These are phyloP conservation scores for Pyrenopolyporus hunteri DNA, from an alignment of 495 filamentous ascomycete genomes.

Conservation along the genomic window DNA sequence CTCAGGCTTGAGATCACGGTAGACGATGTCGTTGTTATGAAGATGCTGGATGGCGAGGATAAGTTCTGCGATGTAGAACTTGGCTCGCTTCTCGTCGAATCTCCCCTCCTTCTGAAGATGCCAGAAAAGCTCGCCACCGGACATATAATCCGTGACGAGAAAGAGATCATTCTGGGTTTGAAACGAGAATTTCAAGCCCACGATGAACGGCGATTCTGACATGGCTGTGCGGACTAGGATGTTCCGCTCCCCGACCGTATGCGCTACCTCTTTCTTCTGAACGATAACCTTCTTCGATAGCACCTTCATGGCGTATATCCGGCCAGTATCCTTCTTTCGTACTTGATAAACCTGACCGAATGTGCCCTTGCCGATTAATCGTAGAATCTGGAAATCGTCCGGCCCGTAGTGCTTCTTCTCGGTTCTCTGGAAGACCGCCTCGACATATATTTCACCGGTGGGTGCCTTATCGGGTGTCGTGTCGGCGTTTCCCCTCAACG, in stretches of 20 bases:
- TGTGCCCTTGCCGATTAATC: constrained; percentile 96
- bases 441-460: constrained; percentile 89
- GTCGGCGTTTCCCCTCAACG: constrained; percentile 68
- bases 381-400: constrained; percentile 94
- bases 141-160: constrained; percentile 99
- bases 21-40: constrained; percentile 96
- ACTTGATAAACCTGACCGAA: constrained; percentile 99
- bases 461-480: constrained; percentile 62
- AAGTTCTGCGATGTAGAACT: constrained; percentile 98
- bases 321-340: constrained; percentile 93
- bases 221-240: constrained; percentile 96
- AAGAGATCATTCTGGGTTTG: constrained; percentile 97
- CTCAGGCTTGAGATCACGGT: constrained; percentile 96
- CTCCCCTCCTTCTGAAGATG: constrained; percentile 97
- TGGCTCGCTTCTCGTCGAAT: constrained; percentile 92
- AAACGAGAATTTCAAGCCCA: constrained; percentile 98
- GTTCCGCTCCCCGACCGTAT: constrained; percentile 95
- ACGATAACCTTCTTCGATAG: constrained; percentile 99
- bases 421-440: constrained; percentile 84
- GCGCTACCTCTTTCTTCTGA: constrained; percentile 98
- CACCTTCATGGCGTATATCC: constrained; percentile 99
- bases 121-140: constrained; percentile 97
- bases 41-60: constrained; percentile 95
- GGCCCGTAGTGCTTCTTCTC: constrained; percentile 93
- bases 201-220: constrained; percentile 95